Conservation (phyloP, 2,329 filamentous ascomycete genomes). For the Arthrobotrys entomopaga region DNA sequence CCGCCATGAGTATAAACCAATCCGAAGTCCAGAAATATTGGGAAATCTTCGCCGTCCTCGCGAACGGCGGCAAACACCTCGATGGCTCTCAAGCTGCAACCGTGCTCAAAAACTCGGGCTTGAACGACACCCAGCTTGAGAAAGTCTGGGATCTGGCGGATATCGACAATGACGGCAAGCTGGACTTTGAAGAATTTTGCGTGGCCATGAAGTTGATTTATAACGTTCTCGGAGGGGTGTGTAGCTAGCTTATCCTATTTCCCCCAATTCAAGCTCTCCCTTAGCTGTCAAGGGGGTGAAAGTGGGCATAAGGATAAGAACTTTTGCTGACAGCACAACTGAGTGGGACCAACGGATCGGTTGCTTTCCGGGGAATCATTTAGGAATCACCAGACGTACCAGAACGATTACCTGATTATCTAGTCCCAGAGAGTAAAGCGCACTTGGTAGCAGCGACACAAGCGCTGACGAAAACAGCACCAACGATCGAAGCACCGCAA, state of each 20-base stretch:
- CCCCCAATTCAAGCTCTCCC: conserved; percentile 2
- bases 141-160: conserved; percentile 96
- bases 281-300: neutral
- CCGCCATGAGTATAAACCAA: conserved; percentile 52
- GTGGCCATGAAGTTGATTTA: conserved; percentile 99
- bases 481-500: conserved; percentile 85
- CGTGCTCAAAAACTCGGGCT: conserved; percentile 77
- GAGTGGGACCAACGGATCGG: conserved; percentile 2
- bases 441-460: conserved; percentile 85
- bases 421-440: conserved; percentile 93
- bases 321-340: conserved; percentile 16
- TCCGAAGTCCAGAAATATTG: conserved; percentile 78
- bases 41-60: conserved; percentile 79
- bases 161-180: conserved; percentile 94
- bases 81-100: conserved; percentile 76
- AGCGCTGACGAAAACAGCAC: conserved; percentile 80
- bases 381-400: conserved; percentile 94
- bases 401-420: conserved; percentile 86
- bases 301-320: conserved; percentile 7
- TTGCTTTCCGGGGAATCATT: conserved; percentile 3
- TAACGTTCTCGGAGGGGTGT: conserved; percentile 91
- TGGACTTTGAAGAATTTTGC: conserved; percentile 99
- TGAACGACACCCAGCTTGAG: conserved; percentile 87
- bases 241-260: conserved; percentile 59
- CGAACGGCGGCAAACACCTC: conserved; percentile 72